Conservation (phyloP, 1,284 basidiomycete genomes). For the Entoloma clypeatum region DNA sequence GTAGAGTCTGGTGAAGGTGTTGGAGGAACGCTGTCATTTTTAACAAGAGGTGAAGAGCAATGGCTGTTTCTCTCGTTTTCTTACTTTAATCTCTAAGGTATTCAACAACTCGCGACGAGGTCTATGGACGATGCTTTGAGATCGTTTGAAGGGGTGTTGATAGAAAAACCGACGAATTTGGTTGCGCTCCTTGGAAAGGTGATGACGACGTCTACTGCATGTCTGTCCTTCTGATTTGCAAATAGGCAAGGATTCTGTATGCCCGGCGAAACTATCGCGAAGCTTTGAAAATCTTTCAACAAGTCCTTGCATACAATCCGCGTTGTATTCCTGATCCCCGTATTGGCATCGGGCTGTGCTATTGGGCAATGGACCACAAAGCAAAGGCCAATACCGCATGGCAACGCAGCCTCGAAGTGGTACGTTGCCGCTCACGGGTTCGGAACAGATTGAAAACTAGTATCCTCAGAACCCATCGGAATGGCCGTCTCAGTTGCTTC, state of each 20-base stretch:
- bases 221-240: constrained; percentile 3
- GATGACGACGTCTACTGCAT: constrained; percentile 10
- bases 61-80: background rate
- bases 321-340: constrained; percentile 83
- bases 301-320: constrained; percentile 74
- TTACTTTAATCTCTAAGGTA: constrained; percentile 43
- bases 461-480: constrained; percentile 63
- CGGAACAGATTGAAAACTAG: constrained; percentile 7
- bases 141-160: constrained; percentile 80
- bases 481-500: constrained; percentile 73
- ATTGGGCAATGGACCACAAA: constrained; percentile 83
- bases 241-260: constrained; percentile 79
- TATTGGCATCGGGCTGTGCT: constrained; percentile 89
- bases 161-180: constrained; percentile 76
- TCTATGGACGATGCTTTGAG: constrained; percentile 76
- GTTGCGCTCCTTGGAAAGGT: constrained; percentile 80
- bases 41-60: constrained; percentile 58
- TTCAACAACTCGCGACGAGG: constrained; percentile 77
- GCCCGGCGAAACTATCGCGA: constrained; percentile 72
- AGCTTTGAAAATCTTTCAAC: constrained; percentile 81
- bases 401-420: constrained; percentile 81
- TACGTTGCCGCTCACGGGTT: constrained; percentile 36
- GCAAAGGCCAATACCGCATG: constrained; percentile 80
- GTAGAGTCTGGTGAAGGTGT: constrained; percentile 49
- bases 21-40: constrained; percentile 51